These are phyloP conservation scores for Rhamnella rubrinervis DNA, from an alignment of 331 rosid genomes.

Conservation along the genomic window DNA sequence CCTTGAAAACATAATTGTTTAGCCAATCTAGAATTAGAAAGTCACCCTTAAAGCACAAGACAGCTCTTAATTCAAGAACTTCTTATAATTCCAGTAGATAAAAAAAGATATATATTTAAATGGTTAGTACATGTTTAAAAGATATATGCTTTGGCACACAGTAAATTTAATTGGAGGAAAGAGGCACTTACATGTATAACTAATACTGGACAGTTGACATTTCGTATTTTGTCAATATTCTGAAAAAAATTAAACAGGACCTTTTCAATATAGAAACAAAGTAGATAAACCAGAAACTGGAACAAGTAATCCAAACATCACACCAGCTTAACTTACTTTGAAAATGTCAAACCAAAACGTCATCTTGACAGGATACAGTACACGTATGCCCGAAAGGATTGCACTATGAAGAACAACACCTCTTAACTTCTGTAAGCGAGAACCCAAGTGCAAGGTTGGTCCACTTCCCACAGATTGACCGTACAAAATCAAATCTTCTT, in stretches of 20 bases:
- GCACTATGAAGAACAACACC: slow-evolving; percentile 95
- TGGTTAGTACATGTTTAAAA: not conserved
- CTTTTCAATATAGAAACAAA: slow-evolving; percentile 32
- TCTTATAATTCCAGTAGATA: too few relatives aligned
- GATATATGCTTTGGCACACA: slow-evolving; percentile 10
- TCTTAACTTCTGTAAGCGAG: slow-evolving; percentile 63
- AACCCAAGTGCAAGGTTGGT: slow-evolving; percentile 79
- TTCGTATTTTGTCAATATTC: slow-evolving; percentile 88
- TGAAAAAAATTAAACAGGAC: slow-evolving; percentile 32
- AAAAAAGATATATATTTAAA: not conserved
- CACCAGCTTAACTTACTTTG: slow-evolving; percentile 51
- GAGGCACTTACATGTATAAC: slow-evolving; percentile 79
- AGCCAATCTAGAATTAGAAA: too few relatives aligned
- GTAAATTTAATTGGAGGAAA: slow-evolving; percentile 20
- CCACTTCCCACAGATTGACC: slow-evolving; percentile 98
- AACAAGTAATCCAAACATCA: not conserved
- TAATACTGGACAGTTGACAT: slow-evolving; percentile 69
- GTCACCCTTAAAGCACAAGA: too few relatives aligned
- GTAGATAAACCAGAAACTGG: not conserved
- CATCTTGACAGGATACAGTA: slow-evolving; percentile 82
- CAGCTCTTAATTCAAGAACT: too few relatives aligned
- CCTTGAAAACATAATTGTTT: too few relatives aligned
- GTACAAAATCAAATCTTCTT: slow-evolving; percentile 83
- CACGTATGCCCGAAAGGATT: slow-evolving; percentile 89
- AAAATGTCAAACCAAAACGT: slow-evolving; percentile 94